Percentiles rank a stretch among this genome's conserved stretches.
phyloP scores from a whole-genome alignment of 305 asterid genomes.

The Fraxinus floribunda region DNA sequence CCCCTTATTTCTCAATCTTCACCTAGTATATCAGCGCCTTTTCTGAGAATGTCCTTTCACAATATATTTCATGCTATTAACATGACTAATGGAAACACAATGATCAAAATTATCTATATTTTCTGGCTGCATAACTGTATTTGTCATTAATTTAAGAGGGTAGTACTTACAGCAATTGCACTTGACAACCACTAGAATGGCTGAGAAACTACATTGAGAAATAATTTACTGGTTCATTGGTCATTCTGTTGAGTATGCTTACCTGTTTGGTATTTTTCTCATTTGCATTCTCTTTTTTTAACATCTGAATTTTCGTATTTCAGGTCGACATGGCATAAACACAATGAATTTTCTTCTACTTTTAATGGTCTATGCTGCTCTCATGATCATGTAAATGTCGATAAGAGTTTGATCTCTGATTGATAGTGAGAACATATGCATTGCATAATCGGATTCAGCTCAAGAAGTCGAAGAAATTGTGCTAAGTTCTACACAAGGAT shows the following conservation, averaged over 20 bases:
- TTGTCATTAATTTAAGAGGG: not conserved
- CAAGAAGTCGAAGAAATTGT: conserved; percentile 8
- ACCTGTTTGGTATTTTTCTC: not conserved
- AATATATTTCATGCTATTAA: not conserved
- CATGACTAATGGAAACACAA: not conserved
- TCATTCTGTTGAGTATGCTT: not conserved
- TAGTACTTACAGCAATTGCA: not conserved
- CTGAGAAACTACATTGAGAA: not conserved
- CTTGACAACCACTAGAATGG: not conserved
- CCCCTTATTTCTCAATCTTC: not conserved
- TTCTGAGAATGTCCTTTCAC: not conserved
- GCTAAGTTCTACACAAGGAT: conserved; percentile 10
- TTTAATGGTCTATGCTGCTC: conserved; percentile 31
- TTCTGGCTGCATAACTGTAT: not conserved
- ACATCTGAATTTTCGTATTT: conserved; percentile 13
- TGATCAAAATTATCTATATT: not conserved
- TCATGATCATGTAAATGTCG: conserved; percentile 31
- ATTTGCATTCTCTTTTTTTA: conserved; percentile 3
- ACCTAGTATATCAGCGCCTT: not conserved
- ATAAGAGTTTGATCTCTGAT: conserved; percentile 8
- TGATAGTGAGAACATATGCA: conserved; percentile 21
- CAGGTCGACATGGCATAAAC: conserved; percentile 44
- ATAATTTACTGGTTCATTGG: not conserved
- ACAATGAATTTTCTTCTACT: conserved; percentile 20
- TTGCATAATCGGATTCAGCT: conserved; percentile 9